phyloP scores from a whole-genome alignment of 1,284 basidiomycete species.

The Grifola frondosa region DNA sequence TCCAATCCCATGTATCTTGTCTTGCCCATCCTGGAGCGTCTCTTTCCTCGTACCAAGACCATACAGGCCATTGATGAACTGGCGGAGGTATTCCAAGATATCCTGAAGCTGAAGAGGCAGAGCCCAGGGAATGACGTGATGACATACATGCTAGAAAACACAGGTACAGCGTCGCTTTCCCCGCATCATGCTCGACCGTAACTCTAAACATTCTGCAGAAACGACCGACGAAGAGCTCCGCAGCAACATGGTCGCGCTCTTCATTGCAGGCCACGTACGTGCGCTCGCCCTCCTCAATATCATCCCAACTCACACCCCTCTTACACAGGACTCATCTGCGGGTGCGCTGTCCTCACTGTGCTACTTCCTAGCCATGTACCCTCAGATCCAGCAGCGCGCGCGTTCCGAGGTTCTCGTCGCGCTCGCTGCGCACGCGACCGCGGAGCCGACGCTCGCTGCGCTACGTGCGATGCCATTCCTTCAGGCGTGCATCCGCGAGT shows the following conservation, averaged over 20 bases:
- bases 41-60: conserved; percentile 26
- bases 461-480: conserved; percentile 26
- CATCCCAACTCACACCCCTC: neutral
- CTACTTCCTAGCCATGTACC: conserved; percentile 33
- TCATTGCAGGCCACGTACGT: conserved; percentile 35
- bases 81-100: conserved; percentile 21
- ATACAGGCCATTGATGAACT: conserved; percentile 26
- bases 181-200: no score
- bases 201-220: no score
- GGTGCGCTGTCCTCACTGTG: conserved; percentile 32
- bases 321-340: conserved; percentile 33
- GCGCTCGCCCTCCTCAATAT: neutral
- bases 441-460: conserved; percentile 27
- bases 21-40: conserved; percentile 31
- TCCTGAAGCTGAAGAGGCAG: conserved; percentile 27
- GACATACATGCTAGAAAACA: conserved; percentile 33
- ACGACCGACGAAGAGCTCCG: conserved; percentile 30
- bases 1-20: conserved; percentile 32
- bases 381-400: conserved; percentile 27
- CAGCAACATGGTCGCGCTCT: conserved; percentile 36
- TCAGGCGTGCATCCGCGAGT: conserved; percentile 34
- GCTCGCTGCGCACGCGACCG: conserved; percentile 13
- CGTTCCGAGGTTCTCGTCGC: conserved; percentile 28
- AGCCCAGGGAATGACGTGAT: conserved; percentile 33
- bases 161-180: no score